Evolutionary conservation across 2,329 filamentous ascomycete species (phyloP), one percentile per base, ranked within the genome.

Genomic region (Juglanconis juglandina): DNA sequence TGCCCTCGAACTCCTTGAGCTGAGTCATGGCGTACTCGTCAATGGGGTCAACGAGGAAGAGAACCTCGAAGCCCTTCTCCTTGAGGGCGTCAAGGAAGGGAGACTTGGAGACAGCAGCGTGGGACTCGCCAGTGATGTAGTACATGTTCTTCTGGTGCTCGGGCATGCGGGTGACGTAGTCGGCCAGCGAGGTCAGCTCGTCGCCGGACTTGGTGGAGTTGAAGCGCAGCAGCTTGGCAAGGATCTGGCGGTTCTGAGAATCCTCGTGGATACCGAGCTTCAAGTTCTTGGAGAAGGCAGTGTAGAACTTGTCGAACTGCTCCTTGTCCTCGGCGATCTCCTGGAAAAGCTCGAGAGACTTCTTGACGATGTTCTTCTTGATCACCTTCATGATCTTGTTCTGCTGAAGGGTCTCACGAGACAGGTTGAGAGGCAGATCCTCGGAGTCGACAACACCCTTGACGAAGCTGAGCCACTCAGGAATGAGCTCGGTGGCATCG

Each of bases 321-420:
- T 99, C 95, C 82, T 96, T 96, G 82, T 99, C 95, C 86, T 99
- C 95, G 62, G 95, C 89, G 67, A 99, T 99, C 86, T 99, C 95
- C 73, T 88, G 87, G 90, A 99, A 99, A 78, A 99, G 92, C 86
- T 99, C 95, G 68, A 99, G 92, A 68, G 92, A 91, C 91, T 99
- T 99, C 93, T 98, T 99, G 86, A 99, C 93, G 68, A 99, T 96
- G 89, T 99, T 99, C 92, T 99, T 99, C 89, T 96, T 96, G 87
- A 98, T 98, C 79, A 98, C 95, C 90, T 98, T 98, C 95, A 98
- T 98, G 86, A 99, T 99, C 92, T 98, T 98, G 91, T 98, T 99
- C 87, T 98, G 95, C 84, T 99, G 95, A 54, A 99, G 92, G 61
- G 94, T 98, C 89, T 99, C 95, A 90, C 95, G 95, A 75, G 95